Evolutionary conservation across 2,329 filamentous ascomycete species (phyloP), one percentile per base, ranked within the genome.

Genomic region (Verticillium nonalfalfae): DNA sequence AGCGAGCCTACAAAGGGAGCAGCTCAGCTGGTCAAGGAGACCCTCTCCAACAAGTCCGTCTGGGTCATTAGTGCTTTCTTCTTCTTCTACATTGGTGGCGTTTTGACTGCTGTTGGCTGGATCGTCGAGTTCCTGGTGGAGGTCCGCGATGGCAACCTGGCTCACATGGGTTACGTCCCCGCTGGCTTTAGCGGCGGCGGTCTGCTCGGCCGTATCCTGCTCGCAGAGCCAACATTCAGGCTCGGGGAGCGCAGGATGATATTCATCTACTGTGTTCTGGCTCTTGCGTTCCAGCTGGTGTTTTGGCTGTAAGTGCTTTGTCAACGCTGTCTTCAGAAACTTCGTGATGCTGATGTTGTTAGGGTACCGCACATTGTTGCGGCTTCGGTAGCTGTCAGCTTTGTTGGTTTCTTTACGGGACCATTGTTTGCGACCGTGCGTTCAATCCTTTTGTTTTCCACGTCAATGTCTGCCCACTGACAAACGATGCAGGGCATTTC

Each of bases 71-170:
- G 84, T 57, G 60, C 86, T 1, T 88, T 86, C 70, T 89, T 84
- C 73, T 88, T 88, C 72, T 87, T 88, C 69, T 82, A 83, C 59
- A 74, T 89, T 0, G 86, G 86, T 0, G 80, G 79, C 0, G 70
- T 68, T 1, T 78, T 86, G 2, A 88, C 85, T 0, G 81, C 84
- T 0, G 71, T 75, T 62, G 85, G 86, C 1, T 89, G 85, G 86
- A 81, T 88, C 0, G 85, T 89, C 1, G 84, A 88, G 65, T 89
- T 85, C 60, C 77, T 89, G 3, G 81, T 88, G 7, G 78, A 79
- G 2, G 83, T 85, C n/a, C 81, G 86, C 0, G 74, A 81, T 2
- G 85, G 85, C 0, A 74, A 82, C 1, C 72, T 89, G 0, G 75
- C 81, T 0, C 74, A 81, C 18, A 82, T 87, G 71, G 86, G 85